phyloP scores from a whole-genome alignment of 352 stramenopile species.

The Salisapilia sapeloensis region DNA sequence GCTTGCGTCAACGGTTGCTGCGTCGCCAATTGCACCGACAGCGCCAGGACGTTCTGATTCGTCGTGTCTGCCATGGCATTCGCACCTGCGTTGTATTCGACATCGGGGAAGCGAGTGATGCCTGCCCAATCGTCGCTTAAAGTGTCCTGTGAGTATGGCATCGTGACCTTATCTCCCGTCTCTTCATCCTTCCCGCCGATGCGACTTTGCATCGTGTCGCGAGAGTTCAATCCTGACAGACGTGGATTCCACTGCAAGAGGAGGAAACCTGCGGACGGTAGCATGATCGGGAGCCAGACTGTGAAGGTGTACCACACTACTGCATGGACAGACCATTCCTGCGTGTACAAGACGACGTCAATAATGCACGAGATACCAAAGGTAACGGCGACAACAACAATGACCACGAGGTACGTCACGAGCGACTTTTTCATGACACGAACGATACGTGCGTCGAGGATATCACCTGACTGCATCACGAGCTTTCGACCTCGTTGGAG shows the following conservation, averaged over 20 bases:
- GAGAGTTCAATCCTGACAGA: slow-evolving; percentile 55
- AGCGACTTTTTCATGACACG: slow-evolving; percentile 66
- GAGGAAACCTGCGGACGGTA: slow-evolving; percentile 59
- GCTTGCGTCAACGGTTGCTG: slow-evolving; percentile 38
- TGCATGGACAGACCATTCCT: slow-evolving; percentile 40
- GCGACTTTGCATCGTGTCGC: slow-evolving; percentile 29
- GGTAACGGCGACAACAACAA: slow-evolving; percentile 49
- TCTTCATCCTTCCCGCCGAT: background rate
- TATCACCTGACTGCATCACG: slow-evolving; percentile 53
- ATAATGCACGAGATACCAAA: slow-evolving; percentile 40
- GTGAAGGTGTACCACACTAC: slow-evolving; percentile 71
- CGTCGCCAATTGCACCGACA: slow-evolving; percentile 50
- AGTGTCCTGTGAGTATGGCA: slow-evolving; percentile 14
- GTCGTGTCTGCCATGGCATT: slow-evolving; percentile 30
- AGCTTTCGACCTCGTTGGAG: slow-evolving; percentile 45
- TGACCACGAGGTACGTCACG: slow-evolving; percentile 57
- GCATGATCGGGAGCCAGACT: slow-evolving; percentile 58
- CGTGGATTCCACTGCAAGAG: slow-evolving; percentile 75
- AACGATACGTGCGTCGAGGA: slow-evolving; percentile 57
- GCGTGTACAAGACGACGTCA: slow-evolving; percentile 45
- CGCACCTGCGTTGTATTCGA: slow-evolving; percentile 46
- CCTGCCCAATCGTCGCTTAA: slow-evolving; percentile 46
- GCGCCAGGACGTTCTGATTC: slow-evolving; percentile 63
- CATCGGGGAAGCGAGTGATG: slow-evolving; percentile 55
- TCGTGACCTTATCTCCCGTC: slow-evolving; percentile 31